A percentile compares a stretch with the other conserved stretches of the same genome.
phyloP scores from a whole-genome alignment of 2,329 filamentous ascomycete species.

The Leptodontidium sp. region DNA sequence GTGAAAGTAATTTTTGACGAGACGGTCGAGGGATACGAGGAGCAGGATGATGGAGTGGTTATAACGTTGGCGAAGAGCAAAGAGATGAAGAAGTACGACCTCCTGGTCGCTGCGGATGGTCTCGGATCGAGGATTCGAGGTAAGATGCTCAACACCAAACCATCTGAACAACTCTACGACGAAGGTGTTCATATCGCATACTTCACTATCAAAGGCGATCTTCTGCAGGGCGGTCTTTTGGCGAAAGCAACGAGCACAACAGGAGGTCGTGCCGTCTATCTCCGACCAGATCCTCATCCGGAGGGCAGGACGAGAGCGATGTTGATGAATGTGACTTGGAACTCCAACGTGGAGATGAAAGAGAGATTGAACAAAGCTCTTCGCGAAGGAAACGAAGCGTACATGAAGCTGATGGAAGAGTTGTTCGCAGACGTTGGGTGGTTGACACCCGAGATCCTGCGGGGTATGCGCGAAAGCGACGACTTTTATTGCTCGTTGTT shows the following conservation, averaged over 20 bases:
- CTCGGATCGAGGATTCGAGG: conserved; percentile 57
- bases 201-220: conserved; percentile 46
- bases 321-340: conserved; percentile 28
- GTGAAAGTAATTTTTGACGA: conserved; percentile 47
- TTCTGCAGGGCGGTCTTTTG: conserved; percentile 24
- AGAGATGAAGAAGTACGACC: conserved; percentile 50
- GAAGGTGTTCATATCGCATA: conserved; percentile 47
- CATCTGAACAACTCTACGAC: conserved; percentile 34
- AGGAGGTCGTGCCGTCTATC: conserved; percentile 22
- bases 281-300: conserved; percentile 27
- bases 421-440: conserved; percentile 28
- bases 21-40: conserved; percentile 38
- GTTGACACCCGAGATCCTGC: conserved; percentile 23
- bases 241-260: conserved; percentile 25
- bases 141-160: conserved; percentile 48
- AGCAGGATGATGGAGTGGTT: conserved; percentile 45
- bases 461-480: conserved; percentile 26
- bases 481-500: conserved; percentile 33
- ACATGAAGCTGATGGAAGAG: conserved; percentile 27
- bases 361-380: conserved; percentile 22
- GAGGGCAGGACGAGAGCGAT: conserved; percentile 23
- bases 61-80: conserved; percentile 36
- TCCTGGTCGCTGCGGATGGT: conserved; percentile 64
- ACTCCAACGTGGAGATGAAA: conserved; percentile 24
- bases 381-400: conserved; percentile 21